Evolutionary conservation across 2,329 filamentous ascomycete genomes (phyloP), one percentile per base, ranked within the genome.

Genomic region (Paradendryphiella salina): DNA sequence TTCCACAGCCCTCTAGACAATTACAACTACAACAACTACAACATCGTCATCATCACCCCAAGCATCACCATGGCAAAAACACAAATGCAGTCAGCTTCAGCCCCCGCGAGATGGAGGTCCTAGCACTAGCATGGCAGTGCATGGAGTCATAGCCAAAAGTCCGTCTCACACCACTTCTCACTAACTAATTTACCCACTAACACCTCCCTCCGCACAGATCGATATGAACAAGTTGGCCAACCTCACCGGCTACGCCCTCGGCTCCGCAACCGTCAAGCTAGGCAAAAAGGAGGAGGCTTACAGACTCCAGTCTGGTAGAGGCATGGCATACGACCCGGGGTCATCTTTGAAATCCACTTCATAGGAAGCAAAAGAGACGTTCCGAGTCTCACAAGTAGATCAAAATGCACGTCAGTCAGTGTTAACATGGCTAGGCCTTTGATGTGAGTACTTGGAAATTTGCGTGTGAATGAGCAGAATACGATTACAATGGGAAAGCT

Each of bases 81-180:
- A 49, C 53, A 7, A 54, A 54, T 3, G 29, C 44, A 0, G 35
- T 57, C 36, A 44, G 17, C 10, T 59, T 72, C 32, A 50, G 61
- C 0, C 1, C 64, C 10, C 60, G 66, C 11, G 69, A 72, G 46
- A 67, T 61, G 53, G 58, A 72, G 42, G 60, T 65, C 8, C 61
- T 72, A 8, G 68, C 67, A 0, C 41, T 70, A 0, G 65, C 68
- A 1, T 72, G 69, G 70, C 67, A 72, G 28, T 73, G 70, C 47
- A 61, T 73, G 53, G 66, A 70, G 1, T 36, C 13, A 0, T 57
- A 69, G 29, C 69, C 69, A 17, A 73, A 70, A 59, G 70, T 69
- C 57, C 23, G 44, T 51, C 5, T 36, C 28, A 11, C 32, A 3
- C 7, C 8, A 39, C 7, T 8, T 15, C 15, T 37, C 18, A 15